These are phyloP conservation scores for Lactarius deliciosus DNA, from an alignment of 768 basidiomycete genomes.

Conservation along the genomic window DNA sequence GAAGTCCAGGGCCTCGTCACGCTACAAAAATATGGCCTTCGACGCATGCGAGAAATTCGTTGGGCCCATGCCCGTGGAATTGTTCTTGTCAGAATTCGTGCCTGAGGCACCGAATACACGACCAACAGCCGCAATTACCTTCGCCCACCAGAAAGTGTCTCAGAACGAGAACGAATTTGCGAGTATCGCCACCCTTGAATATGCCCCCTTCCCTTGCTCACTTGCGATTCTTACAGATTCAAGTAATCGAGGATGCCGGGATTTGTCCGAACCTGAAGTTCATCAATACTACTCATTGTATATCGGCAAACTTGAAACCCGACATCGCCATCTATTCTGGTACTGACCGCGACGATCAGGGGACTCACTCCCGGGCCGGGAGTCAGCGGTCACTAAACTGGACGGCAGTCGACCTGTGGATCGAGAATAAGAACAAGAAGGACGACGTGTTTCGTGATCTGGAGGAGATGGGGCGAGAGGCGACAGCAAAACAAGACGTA, in stretches of 20 bases:
- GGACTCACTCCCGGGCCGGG: neutral
- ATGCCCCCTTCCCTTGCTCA: neutral
- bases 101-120: neutral
- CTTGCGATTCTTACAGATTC: neutral
- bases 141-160: neutral
- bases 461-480: no score
- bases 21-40: slow-evolving; percentile 5
- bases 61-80: slow-evolving; percentile 3
- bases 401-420: slow-evolving; percentile 4
- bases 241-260: neutral
- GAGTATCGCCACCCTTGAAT: neutral
- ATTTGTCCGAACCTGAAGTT: neutral
- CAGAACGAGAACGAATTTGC: slow-evolving; percentile 1
- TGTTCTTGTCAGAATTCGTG: slow-evolving; percentile 3
- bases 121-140: neutral
- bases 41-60: slow-evolving; percentile 14
- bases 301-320: neutral
- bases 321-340: slow-evolving; percentile 13
- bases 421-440: neutral
- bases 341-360: neutral
- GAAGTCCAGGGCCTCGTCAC: neutral
- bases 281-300: neutral
- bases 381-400: neutral
- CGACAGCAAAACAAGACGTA: no score
- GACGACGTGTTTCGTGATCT: neutral